Evolutionary conservation across 108 stramenopile species (phyloP).

Genomic region (Cyclotella baltica): DNA sequence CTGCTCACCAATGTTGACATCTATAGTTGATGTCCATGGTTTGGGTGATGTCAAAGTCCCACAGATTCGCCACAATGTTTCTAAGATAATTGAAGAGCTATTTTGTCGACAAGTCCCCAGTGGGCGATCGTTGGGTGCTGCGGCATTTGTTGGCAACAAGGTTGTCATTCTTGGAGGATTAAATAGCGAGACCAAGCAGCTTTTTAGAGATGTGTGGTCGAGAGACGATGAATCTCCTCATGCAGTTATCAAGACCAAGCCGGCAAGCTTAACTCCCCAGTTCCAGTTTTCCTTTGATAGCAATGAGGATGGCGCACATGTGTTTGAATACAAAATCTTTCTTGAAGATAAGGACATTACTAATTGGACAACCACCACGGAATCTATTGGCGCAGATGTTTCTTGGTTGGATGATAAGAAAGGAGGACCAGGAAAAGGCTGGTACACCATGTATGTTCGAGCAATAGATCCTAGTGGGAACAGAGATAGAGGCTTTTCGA

Average conservation of each 20-base stretch:
- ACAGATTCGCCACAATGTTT: constrained; percentile 28
- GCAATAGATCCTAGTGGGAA: constrained; percentile 84
- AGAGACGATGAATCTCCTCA: constrained; percentile 75
- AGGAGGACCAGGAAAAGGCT: constrained; percentile 80
- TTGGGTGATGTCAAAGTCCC: constrained; percentile 54
- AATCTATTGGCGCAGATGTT: constrained; percentile 51
- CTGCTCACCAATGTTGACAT: constrained; percentile 44
- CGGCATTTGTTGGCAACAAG: constrained; percentile 45
- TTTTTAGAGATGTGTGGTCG: constrained; percentile 73
- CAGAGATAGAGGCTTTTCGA: constrained; percentile 50
- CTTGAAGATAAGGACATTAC: constrained; percentile 57
- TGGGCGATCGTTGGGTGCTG: constrained; percentile 42
- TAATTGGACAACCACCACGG: constrained; percentile 67
- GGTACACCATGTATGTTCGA: constrained; percentile 77
- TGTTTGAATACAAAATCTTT: constrained; percentile 82
- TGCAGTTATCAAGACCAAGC: constrained; percentile 60
- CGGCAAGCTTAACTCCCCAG: constrained; percentile 54
- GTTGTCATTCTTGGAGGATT: constrained; percentile 56
- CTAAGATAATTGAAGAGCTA: constrained; percentile 44
- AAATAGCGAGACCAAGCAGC: constrained; percentile 10
- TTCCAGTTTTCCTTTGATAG: constrained; percentile 54
- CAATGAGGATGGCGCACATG: constrained; percentile 51
- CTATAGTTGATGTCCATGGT: constrained; percentile 53
- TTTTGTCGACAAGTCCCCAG: constrained; percentile 53
- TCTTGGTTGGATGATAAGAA: constrained; percentile 71